phyloP scores from a whole-genome alignment of 139 green algal species.

The Picochlorum sp. region DNA sequence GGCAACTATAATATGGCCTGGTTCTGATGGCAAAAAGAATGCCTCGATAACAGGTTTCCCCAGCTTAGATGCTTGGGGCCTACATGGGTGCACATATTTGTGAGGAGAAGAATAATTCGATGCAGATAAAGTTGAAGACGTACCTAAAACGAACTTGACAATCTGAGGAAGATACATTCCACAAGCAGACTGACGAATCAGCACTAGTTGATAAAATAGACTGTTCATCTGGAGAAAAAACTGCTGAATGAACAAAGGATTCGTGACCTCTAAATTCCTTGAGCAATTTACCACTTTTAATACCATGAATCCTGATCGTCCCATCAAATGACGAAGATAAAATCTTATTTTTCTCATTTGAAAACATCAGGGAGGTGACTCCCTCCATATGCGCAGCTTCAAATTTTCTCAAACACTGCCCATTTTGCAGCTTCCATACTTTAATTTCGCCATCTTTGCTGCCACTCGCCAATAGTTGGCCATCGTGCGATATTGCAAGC shows the following conservation, averaged over 20 bases:
- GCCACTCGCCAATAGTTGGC: constrained; percentile 79
- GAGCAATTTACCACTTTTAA: constrained; percentile 93
- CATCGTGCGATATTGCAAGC: constrained; percentile 74
- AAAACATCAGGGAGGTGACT: constrained; percentile 81
- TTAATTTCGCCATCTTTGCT: constrained; percentile 77
- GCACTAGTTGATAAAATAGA: constrained; percentile 63
- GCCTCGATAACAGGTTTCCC: constrained; percentile 68
- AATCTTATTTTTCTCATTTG: constrained; percentile 78
- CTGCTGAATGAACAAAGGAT: constrained; percentile 83
- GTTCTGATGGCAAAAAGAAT: constrained; percentile 63
- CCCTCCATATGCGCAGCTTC: constrained; percentile 82
- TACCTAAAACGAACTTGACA: constrained; percentile 25
- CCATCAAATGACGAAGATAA: constrained; percentile 85
- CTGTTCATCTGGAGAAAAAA: constrained; percentile 67
- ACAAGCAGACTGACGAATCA: constrained; percentile 84
- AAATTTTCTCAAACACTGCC: constrained; percentile 84
- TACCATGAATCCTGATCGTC: constrained; percentile 75
- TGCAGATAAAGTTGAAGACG: too few species aligned
- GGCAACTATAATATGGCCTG: constrained; percentile 84
- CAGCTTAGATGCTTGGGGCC: constrained; percentile 12
- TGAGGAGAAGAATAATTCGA: too few species aligned
- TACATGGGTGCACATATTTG: too few species aligned
- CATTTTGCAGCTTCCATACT: constrained; percentile 86
- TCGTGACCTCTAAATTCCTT: constrained; percentile 95
- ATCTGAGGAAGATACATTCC: constrained; percentile 86